Conservation (phyloP, 306 rosid genomes). For the Quercus mongolica region DNA sequence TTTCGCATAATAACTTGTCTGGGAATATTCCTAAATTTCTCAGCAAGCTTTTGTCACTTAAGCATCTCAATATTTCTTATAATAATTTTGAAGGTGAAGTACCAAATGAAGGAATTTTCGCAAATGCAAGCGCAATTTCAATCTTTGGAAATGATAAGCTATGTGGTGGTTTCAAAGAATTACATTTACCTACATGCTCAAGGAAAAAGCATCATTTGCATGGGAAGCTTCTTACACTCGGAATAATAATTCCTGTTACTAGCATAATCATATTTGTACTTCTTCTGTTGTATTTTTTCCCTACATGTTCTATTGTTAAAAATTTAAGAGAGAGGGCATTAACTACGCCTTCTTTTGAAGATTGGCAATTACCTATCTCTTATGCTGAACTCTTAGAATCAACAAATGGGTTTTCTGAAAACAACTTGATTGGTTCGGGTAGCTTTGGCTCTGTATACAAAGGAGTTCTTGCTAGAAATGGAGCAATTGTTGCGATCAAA, state of each 20-base stretch:
- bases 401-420: conserved; percentile 33
- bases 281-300: conserved; percentile 18
- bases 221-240: conserved; percentile 2
- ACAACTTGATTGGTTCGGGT: conserved; percentile 35
- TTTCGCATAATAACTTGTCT: conserved; percentile 32
- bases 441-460: conserved; percentile 42
- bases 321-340: conserved; percentile 3
- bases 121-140: conserved; percentile 20
- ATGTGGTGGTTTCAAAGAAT: conserved; percentile 33
- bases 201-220: background rate
- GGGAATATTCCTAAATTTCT: conserved; percentile 39
- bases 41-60: conserved; percentile 14
- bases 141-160: conserved; percentile 28
- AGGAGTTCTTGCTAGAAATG: conserved; percentile 24
- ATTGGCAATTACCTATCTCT: conserved; percentile 18
- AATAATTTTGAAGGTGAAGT: conserved; percentile 39
- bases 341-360: background rate
- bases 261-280: conserved; percentile 10
- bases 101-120: conserved; percentile 29
- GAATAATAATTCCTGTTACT: conserved; percentile 22
- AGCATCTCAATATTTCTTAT: conserved; percentile 31
- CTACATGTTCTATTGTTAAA: background rate
- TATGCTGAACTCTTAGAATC: conserved; percentile 25
- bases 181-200: conserved; percentile 28
- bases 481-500: conserved; percentile 29